Base-by-base conservation (phyloP, 2,329 filamentous ascomycete genomes). In the Diaporthe citrichinensis region DNA sequence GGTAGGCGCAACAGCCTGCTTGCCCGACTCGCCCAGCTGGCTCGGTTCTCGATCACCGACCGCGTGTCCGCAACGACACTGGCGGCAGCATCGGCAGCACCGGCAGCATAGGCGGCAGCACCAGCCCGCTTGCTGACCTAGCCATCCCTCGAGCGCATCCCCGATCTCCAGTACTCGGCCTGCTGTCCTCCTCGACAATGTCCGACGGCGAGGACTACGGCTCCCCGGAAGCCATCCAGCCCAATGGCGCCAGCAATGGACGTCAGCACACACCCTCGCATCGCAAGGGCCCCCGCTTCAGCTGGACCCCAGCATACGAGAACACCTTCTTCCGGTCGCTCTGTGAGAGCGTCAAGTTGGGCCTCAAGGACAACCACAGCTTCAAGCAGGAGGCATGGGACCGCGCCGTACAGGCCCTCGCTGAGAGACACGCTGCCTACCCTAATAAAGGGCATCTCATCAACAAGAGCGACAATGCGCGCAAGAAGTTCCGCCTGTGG, bases 301-400 rank as follows among this genome's bases (percentile, higher is more conserved):
- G 88, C 81, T 92, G 90, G 90, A 91, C 89, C 73, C 85, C 87
- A 1, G 86, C 87, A 28, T 91, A 88, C 84, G 90, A 92, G 82
- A 86, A 87, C 72, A 91, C 90, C 74, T 92, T 92, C 82, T 92
- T 92, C 83, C 85, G 87, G 73, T 91, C 90, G 68, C 86, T 92
- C 7, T 90, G 89, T 84, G 88, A 91, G 78, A 90, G 89, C 49
- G 90, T 92, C 78, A 85, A 87, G 79, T 84, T 90, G 59, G 90
- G 90, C 76, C 85, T 90, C 73, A 85, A 85, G 78, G 80, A 81
- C 67, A 81, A 84, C 77, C 89, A 89, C 82, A 91, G 88, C 84
- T 91, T 92, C 85, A 91, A 92, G 82, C 85, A 88, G 25, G 89
- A 91, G 79, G 90, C 90, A 2, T 92, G 90, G 90, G 88, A 91